A percentile compares a stretch with the other conserved stretches of the same genome.
Evolutionary conservation across 2,329 filamentous ascomycete species (phyloP).

Genomic region (Fusarium decemcellulare): DNA sequence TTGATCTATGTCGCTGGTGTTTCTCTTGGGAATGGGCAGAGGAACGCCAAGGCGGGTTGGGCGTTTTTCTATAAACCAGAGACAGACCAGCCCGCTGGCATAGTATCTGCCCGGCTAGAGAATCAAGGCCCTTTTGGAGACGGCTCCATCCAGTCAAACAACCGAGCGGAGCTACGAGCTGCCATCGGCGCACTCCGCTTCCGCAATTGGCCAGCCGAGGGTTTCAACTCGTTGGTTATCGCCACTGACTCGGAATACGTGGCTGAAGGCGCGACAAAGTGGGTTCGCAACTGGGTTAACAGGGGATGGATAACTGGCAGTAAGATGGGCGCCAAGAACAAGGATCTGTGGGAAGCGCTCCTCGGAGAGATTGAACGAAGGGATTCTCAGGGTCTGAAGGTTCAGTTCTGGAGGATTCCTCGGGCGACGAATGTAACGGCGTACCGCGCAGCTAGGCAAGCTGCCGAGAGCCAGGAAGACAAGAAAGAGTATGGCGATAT

Average conservation of each 20-base stretch:
- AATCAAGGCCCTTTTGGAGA: slow-evolving; percentile 57
- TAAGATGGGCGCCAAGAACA: slow-evolving; percentile 63
- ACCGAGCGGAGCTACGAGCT: slow-evolving; percentile 47
- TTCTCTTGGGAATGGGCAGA: too few relatives aligned
- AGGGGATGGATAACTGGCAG: slow-evolving; percentile 61
- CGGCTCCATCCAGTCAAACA: too few relatives aligned
- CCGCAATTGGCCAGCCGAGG: slow-evolving; percentile 47
- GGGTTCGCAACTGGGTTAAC: slow-evolving; percentile 34
- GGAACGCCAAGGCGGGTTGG: too few relatives aligned
- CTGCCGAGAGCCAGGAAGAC: too few relatives aligned
- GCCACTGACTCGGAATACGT: slow-evolving; percentile 46
- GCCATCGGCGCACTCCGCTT: slow-evolving; percentile 22
- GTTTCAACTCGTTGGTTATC: slow-evolving; percentile 55
- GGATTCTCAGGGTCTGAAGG: slow-evolving; percentile 46
- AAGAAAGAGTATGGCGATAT: too few relatives aligned
- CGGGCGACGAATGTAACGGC: slow-evolving; percentile 59
- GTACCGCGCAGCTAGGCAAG: slow-evolving; percentile 56
- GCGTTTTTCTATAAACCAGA: too few relatives aligned
- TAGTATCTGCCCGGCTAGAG: slow-evolving; percentile 58
- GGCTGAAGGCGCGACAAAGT: slow-evolving; percentile 22
- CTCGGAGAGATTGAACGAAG: slow-evolving; percentile 56
- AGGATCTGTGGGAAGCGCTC: slow-evolving; percentile 66
- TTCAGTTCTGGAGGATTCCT: slow-evolving; percentile 65
- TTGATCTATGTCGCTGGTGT: too few relatives aligned
- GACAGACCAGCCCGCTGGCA: too few relatives aligned